Conservation (phyloP, 1,284 basidiomycete genomes). For the Leccinum solheimii region DNA sequence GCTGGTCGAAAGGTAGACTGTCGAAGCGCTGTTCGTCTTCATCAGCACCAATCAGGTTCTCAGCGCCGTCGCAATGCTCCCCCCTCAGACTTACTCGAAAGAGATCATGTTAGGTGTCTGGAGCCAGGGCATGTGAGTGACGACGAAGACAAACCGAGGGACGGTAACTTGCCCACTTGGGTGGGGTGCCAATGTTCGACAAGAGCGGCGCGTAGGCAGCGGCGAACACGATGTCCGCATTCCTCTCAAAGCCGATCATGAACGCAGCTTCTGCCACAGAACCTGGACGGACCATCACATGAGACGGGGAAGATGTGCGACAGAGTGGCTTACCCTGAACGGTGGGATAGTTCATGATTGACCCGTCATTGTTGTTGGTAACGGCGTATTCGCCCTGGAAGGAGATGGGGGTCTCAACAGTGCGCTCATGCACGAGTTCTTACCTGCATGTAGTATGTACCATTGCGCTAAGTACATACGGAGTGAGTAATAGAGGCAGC, state of each 20-base stretch:
- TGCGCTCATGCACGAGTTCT: background rate
- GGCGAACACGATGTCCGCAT: slow-evolving; percentile 58
- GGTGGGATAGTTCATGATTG: slow-evolving; percentile 59
- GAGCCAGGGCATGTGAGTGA: background rate
- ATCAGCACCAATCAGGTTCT: background rate
- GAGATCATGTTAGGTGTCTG: slow-evolving; percentile 62
- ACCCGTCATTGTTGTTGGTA: slow-evolving; percentile 55
- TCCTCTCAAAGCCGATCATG: slow-evolving; percentile 70
- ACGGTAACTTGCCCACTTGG: slow-evolving; percentile 51
- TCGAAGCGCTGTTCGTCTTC: slow-evolving; percentile 44
- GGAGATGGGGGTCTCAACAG: background rate
- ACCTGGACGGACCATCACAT: slow-evolving; percentile 27
- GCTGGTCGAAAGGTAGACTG: slow-evolving; percentile 58
- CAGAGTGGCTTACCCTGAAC: slow-evolving; percentile 39
- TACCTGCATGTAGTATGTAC: slow-evolving; percentile 51
- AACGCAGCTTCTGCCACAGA: slow-evolving; percentile 63
- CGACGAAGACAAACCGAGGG: background rate
- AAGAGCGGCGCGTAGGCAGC: slow-evolving; percentile 68
- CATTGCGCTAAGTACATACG: slow-evolving; percentile 42
- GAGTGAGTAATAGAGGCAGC: background rate
- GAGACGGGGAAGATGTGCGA: background rate
- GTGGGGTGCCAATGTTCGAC: slow-evolving; percentile 50
- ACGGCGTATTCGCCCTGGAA: slow-evolving; percentile 61
- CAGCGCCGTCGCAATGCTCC: background rate
- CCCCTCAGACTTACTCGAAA: slow-evolving; percentile 53